These are phyloP conservation scores for Neurospora hispaniola DNA, from an alignment of 495 filamentous ascomycete genomes.

Conservation along the genomic window DNA sequence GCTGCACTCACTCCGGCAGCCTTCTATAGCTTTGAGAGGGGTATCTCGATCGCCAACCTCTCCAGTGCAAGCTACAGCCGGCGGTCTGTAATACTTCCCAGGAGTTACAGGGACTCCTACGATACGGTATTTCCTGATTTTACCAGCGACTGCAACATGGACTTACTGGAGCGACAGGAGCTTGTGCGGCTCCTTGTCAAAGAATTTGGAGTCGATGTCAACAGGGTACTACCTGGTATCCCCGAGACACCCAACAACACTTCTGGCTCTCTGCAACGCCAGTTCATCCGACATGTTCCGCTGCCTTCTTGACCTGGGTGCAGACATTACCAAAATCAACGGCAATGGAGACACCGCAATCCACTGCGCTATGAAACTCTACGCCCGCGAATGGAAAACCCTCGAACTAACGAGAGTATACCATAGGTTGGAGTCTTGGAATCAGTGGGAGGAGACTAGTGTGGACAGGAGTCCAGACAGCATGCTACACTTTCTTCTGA, in stretches of 20 bases:
- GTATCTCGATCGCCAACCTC: too few relatives aligned
- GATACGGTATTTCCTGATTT: too few relatives aligned
- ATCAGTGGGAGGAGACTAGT: not conserved
- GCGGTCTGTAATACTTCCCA: too few relatives aligned
- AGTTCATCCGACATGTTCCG: not conserved
- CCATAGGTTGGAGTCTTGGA: not conserved
- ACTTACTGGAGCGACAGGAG: not conserved
- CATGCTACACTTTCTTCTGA: not conserved
- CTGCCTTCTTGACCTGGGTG: not conserved
- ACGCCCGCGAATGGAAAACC: not conserved
- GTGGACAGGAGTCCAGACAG: not conserved
- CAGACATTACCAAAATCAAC: not conserved
- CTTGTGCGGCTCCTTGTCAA: not conserved
- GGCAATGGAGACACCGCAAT: not conserved
- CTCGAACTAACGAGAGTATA: not conserved
- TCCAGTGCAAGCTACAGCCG: too few relatives aligned
- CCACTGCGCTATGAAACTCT: not conserved
- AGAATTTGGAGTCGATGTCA: not conserved
- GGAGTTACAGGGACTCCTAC: not conserved
- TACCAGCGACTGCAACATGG: not conserved
- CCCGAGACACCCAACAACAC: not conserved
- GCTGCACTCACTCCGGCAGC: too few relatives aligned
- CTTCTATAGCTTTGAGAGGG: too few relatives aligned
- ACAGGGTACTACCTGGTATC: not conserved
- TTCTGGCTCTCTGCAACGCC: not conserved